Evolutionary conservation across 805 yeast species (phyloP), one percentile per base, ranked within the genome.

Genomic region (Wickerhamomyces xylosicus): DNA sequence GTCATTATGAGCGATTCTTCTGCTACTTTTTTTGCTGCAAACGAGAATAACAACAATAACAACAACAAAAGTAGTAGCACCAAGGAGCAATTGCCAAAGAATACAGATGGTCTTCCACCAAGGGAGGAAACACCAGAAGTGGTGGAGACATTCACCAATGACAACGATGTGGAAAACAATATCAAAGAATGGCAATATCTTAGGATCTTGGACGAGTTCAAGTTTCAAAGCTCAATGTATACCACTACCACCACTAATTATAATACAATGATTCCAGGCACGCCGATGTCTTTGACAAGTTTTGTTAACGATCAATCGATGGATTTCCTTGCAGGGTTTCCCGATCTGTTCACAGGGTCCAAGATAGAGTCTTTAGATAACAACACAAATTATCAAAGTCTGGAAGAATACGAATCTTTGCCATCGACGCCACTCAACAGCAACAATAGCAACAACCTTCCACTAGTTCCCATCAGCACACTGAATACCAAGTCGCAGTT

Each of bases 1-100:
- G 33, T 39, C 36, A 42, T 51, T 13, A 25, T 25, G 25, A 21
- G 9, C 6, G 25, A 21, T 21, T 10, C 6, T 2, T 51, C 53
- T 8, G 19, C 37, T 7, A 20, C 31, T 5, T 33, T 41, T 17
- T 28, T 34, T 15, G 37, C 35, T 5, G 28, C 31, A 31, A 9
- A 34, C 39, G 16, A 7, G 40, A 21, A 33, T 18, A 4, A 27
- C 36, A 15, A 37, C 28, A 33, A 39, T 22, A 19, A 33, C 31
- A 19, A 21, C 33, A 21, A 28, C 18, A 34, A 37, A n/a, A 33
- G 7, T 33, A 34, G 20, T 15, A 11, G 11, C 14, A 11, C 10
- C 10, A 31, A 7, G 20, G 16, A 3, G 19, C 21, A 19, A 11
- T 11, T 7, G 17, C 10, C 4, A 14, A 29, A 13, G 33, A n/a